A percentile compares a stretch with the other conserved stretches of the same genome.
These are phyloP conservation scores for Panaeolus cyanescens DNA, from an alignment of 768 basidiomycete species.

Conservation along the genomic window DNA sequence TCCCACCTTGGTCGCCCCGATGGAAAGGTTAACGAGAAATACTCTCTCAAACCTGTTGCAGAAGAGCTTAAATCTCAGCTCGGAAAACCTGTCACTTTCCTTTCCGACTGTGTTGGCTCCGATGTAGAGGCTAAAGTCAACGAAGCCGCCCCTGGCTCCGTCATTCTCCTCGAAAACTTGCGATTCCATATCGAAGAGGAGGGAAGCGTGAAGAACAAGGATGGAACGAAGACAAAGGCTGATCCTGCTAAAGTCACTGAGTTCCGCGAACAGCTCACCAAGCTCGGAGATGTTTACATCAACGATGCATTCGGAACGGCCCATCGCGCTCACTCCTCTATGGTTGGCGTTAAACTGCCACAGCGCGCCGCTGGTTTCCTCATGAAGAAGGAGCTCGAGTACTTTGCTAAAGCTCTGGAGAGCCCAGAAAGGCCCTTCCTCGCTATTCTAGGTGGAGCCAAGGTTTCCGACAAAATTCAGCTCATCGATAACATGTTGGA, in stretches of 20 bases:
- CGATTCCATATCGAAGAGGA: slow-evolving; percentile 99
- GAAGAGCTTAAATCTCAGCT: slow-evolving; percentile 78
- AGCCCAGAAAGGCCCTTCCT: slow-evolving; percentile 94
- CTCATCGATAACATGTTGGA: slow-evolving; percentile 99
- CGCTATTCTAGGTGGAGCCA: slow-evolving; percentile 97
- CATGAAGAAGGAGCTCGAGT: slow-evolving; percentile 98
- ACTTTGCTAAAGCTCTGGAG: slow-evolving; percentile 97
- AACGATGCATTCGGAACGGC: slow-evolving; percentile 99
- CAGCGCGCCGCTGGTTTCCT: slow-evolving; percentile 95
- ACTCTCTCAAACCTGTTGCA: slow-evolving; percentile 88
- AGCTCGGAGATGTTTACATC: slow-evolving; percentile 93
- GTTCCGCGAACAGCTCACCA: slow-evolving; percentile 88
- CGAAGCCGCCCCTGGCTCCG: slow-evolving; percentile 60
- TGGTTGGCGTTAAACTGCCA: slow-evolving; percentile 94
- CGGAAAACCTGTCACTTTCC: slow-evolving; percentile 73
- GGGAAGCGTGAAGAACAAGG: slow-evolving; percentile 90
- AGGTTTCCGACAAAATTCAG: slow-evolving; percentile 99
- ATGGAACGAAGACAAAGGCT: slow-evolving; percentile 94
- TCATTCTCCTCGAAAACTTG: slow-evolving; percentile 95
- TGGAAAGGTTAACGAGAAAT: slow-evolving; percentile 86
- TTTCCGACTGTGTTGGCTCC: slow-evolving; percentile 82
- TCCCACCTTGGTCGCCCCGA: slow-evolving; percentile 98
- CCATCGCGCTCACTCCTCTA: slow-evolving; percentile 97
- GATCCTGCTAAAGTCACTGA: slow-evolving; percentile 75
- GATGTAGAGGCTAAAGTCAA: slow-evolving; percentile 82